Base-by-base conservation (phyloP, 2,329 filamentous ascomycete species). In the Colletotrichum caudatum region DNA sequence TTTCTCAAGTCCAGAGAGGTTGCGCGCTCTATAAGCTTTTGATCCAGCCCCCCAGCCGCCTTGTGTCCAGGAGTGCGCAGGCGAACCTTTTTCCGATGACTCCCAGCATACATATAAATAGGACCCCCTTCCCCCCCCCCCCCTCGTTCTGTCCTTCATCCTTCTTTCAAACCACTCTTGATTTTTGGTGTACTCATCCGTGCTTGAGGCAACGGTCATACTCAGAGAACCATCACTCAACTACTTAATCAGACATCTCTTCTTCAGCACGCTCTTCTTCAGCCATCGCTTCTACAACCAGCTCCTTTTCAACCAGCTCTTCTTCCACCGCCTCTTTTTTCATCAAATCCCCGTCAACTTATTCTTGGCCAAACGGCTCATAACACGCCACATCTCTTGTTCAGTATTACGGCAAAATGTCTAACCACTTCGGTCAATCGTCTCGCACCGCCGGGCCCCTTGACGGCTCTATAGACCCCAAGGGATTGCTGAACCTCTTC, bases 381-480 rank as follows among this genome's bases (percentile, higher is more conserved):
- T 41, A 16, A 18, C 3, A 12, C 5, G 1, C 8, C 23, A 26
- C 1, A 8, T 29, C 14, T 53, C 3, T n/a, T 20, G 18, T 1
- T 11, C 16, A 35, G 18, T 5, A 9, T 11, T 33, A 16, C 16
- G 14, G 4, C 6, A 29, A 16, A 54, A 54, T 35, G 51, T 4
- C 29, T 1, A 9, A 2, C 29, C 26, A 54, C 9, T 2, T 3
- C 16, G 2, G 0, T 3, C 50, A 18, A 16, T 18, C 2, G 12
- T 29, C 50, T 12, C 4, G 0, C 37, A 3, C 2, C 12, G 3
- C 39, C 14, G 14, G 18, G 39, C 5, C 12, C 14, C 5, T 18
- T 16, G 0, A 2, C 14, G 37, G 14, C 2, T 4, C 14, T 16
- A 16, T 2, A 1, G 5, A 41, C 41, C 0, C 16, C 16, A 2